Evolutionary conservation across 179 eudicot species (phyloP), one percentile per base, ranked within the genome.

Genomic region (Amaranthus tricolor): DNA sequence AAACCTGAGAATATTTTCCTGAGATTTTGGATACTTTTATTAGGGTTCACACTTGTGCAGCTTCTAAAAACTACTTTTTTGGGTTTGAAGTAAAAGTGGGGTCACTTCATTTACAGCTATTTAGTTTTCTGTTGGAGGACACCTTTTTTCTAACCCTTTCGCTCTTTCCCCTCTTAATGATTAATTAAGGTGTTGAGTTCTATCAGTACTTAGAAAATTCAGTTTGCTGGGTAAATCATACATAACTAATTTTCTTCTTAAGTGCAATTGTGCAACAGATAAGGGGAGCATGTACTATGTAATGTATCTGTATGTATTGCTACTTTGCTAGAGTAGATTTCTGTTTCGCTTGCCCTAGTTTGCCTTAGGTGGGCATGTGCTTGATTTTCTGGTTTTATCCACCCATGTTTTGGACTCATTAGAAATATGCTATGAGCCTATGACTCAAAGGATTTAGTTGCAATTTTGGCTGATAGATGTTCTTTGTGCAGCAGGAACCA

Each of bases 401-500:
- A 19, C 62, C 8, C 3, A n/a, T 49, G 11, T 20, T n/a, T 68
- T 51, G 44, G 0, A 11, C 44, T 14, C 19, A 58, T 17, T 58
- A 14, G 16, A 70, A 47, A 19, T 64, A n/a, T 70, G 15, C 1
- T 60, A 71, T 72, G 45, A n/a, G 63, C 10, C 1, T 60, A 71
- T 73, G 45, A 52, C 45, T 68, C 1, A 48, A 54, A 62, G 45
- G 56, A 61, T 43, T 0, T 60, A 67, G 50, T 59, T 74, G 61
- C 60, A 10, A 6, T 47, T 62, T 62, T 53, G 52, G 24, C 75
- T 79, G 54, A 70, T 73, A 54, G 80, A 50, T 66, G 69, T 74
- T 74, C 17, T 73, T 70, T 53, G 45, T 86, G 77, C 92, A 87
- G 93, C 85, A 94, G 76, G 83, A 81, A 60, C 76, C 85, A 80